phyloP scores from a whole-genome alignment of 345 rosid genomes.

The Populus nigra region DNA sequence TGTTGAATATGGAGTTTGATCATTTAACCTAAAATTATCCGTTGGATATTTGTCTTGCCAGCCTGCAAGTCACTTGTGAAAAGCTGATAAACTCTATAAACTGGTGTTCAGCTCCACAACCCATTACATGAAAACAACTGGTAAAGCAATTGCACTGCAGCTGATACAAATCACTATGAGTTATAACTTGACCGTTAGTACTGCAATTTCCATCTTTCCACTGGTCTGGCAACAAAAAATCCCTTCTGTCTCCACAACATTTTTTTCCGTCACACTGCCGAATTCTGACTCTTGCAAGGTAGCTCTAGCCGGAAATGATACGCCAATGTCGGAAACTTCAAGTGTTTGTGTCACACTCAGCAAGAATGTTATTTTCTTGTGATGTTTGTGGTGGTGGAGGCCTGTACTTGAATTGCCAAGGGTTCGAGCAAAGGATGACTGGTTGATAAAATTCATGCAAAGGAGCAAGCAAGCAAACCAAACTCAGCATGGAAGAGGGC shows the following conservation, averaged over 20 bases:
- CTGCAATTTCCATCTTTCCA: neutral
- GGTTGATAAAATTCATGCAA: conserved; percentile 14
- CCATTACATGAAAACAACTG: neutral
- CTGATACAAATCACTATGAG: neutral
- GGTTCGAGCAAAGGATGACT: conserved; percentile 37
- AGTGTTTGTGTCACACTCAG: conserved; percentile 36
- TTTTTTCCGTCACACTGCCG: conserved; percentile 26
- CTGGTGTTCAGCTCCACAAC: neutral
- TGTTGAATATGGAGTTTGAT: too few relatives aligned
- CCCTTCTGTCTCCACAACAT: neutral
- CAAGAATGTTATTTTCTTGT: conserved; percentile 38
- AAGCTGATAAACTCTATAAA: neutral
- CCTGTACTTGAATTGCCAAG: conserved; percentile 17
- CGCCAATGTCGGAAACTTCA: conserved; percentile 26
- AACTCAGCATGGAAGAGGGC: conserved; percentile 2
- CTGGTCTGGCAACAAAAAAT: neutral
- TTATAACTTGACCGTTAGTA: neutral
- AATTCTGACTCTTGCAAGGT: conserved; percentile 49
- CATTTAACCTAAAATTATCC: too few relatives aligned
- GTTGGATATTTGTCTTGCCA: too few relatives aligned
- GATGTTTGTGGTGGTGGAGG: conserved; percentile 14
- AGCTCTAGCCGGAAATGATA: conserved; percentile 39
- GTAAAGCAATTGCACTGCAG: neutral
- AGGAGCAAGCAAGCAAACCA: conserved; percentile 7
- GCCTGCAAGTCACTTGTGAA: neutral